Evolutionary conservation across 2,329 filamentous ascomycete species (phyloP).

Genomic region (Colletotrichum orbiculare): DNA sequence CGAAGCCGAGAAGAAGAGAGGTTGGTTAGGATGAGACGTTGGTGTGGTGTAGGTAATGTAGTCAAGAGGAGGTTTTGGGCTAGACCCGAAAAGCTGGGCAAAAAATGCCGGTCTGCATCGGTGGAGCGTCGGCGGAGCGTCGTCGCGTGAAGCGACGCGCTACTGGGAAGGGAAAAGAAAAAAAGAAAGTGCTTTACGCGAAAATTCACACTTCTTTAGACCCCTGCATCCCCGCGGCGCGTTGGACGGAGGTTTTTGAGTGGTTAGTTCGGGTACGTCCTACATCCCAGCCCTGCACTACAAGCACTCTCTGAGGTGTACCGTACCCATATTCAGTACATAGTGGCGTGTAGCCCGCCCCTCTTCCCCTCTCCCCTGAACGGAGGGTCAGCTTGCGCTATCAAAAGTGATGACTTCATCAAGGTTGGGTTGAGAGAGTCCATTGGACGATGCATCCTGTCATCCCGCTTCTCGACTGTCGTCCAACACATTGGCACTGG

Average conservation of each 20-base stretch:
- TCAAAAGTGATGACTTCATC: slow-evolving; percentile 22
- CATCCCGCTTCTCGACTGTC: not conserved
- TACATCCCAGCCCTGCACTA: slow-evolving; percentile 25
- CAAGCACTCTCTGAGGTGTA: not conserved
- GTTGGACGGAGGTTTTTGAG: slow-evolving; percentile 19
- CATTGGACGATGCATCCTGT: slow-evolving; percentile 22
- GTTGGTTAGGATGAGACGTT: not conserved
- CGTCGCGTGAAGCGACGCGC: slow-evolving; percentile 32
- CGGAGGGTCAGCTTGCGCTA: not conserved
- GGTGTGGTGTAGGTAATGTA: no score
- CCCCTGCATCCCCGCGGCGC: slow-evolving; percentile 19
- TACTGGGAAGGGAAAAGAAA: slow-evolving; percentile 3
- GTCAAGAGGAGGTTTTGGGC: not conserved
- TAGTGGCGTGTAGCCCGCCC: no score
- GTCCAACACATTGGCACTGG: not conserved
- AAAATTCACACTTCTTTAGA: not conserved
- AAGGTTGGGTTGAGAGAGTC: not conserved
- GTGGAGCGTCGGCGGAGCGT: not conserved
- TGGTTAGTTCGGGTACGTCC: slow-evolving; percentile 15
- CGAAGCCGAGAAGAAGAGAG: slow-evolving; percentile 1
- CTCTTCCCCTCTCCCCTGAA: slow-evolving; percentile 14
- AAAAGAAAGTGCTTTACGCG: slow-evolving; percentile 28
- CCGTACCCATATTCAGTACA: no score
- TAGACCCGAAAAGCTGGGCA: not conserved
- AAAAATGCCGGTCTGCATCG: slow-evolving; percentile 20